Base-by-base conservation (phyloP, 805 yeast genomes). In the Saccharomycopsis synnaedendra region DNA sequence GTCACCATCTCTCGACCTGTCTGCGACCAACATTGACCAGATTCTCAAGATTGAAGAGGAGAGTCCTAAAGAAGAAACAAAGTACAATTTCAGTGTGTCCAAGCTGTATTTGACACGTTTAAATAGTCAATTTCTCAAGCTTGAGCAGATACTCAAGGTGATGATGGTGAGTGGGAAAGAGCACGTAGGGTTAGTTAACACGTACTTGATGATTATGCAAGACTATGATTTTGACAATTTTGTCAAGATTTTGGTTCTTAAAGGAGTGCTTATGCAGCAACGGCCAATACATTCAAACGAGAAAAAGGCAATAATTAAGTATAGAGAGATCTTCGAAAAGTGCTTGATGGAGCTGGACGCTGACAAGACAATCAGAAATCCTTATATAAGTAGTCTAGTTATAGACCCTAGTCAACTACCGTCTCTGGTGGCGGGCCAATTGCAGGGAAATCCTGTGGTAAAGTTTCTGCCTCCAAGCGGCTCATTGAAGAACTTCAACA, bases 91-190 rank as follows among this genome's bases (percentile, higher is more conserved):
- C 37, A 43, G 33, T 42, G 46, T 58, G 2, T 56, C 66, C 7
- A 36, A 57, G 19, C 62, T 65, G 10, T 72, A 64, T 48, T 51
- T 60, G 11, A 71, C 72, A 46, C 71, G 67, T 52, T 76, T 78
- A 31, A 68, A 66, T 47, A 60, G 65, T 56, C 58, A 67, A 32
- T 61, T 64, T 27, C 56, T 59, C n/a, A 63, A 66, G 29, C 60
- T 84, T 3, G 90, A 85, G 56, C 68, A 75, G 1, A 62, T 87
- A n/a, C 66, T 87, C 49, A 83, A 84, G 58, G 74, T 86, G 3
- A 61, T 87, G 33, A 66, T 82, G 60, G 75, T 84, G 0, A 78
- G 80, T 8, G 63, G 70, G 5, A 71, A 75, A n/a, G 94, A 94
- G n/a, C 71, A 74, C 47, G 76, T 73, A 46, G 71, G 69, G 5